These are phyloP conservation scores for Hamigera avellanea DNA, from an alignment of 495 filamentous ascomycete species.

Conservation along the genomic window DNA sequence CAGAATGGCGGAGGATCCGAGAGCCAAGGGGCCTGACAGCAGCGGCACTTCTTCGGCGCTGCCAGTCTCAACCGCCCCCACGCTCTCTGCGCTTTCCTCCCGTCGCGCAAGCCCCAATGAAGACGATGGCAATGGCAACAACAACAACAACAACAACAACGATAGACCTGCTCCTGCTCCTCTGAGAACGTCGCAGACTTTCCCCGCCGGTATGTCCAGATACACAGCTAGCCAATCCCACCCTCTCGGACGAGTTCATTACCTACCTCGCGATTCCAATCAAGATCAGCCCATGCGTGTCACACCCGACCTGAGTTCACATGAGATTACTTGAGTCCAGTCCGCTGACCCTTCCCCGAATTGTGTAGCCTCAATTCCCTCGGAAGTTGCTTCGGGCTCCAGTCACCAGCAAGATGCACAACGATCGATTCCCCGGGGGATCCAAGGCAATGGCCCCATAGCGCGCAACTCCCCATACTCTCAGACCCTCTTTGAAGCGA, in stretches of 20 bases:
- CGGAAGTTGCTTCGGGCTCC: slow-evolving; percentile 27
- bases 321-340: too few species aligned
- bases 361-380: slow-evolving; percentile 10
- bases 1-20: slow-evolving; percentile 21
- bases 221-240: background rate
- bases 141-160: background rate
- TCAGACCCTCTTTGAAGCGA: slow-evolving; percentile 19
- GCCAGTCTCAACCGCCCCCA: too few species aligned
- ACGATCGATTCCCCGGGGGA: slow-evolving; percentile 7
- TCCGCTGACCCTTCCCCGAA: background rate
- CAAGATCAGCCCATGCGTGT: too few species aligned
- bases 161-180: slow-evolving; percentile 1
- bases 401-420: slow-evolving; percentile 21
- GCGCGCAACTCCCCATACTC: slow-evolving; percentile 17
- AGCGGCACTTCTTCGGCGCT: slow-evolving; percentile 5
- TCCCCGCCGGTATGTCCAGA: slow-evolving; percentile 14
- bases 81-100: slow-evolving; percentile 2
- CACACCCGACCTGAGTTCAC: too few species aligned
- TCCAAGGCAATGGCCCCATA: slow-evolving; percentile 8
- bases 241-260: too few species aligned
- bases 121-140: slow-evolving; percentile 5
- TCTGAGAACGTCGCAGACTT: slow-evolving; percentile 10
- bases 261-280: too few species aligned
- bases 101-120: slow-evolving; percentile 10
- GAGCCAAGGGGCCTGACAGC: slow-evolving; percentile 10